These are phyloP conservation scores for Boeremia exigua DNA, from an alignment of 2,329 filamentous ascomycete species.

Conservation along the genomic window DNA sequence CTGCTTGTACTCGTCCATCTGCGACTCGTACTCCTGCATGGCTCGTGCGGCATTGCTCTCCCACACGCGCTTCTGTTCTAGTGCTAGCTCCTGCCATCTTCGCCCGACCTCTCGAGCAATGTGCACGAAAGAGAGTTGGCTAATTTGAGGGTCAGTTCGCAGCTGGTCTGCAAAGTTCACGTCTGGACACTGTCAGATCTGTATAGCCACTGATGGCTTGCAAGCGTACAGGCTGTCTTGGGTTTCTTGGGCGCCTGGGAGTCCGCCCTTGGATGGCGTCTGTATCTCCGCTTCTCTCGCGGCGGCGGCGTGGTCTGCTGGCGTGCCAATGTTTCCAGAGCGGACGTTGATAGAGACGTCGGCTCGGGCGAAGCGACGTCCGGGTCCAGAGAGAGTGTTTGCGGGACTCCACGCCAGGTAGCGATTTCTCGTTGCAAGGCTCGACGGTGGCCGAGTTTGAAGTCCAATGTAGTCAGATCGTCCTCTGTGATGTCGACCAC, in stretches of 20 bases:
- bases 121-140: conserved; percentile 46
- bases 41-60: conserved; percentile 47
- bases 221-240: conserved; percentile 47
- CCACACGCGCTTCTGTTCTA: conserved; percentile 47
- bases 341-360: conserved; percentile 36
- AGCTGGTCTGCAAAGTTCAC: conserved; percentile 52
- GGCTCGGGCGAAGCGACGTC: conserved; percentile 21
- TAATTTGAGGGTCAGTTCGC: conserved; percentile 44
- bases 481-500: conserved; percentile 51
- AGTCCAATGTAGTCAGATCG: conserved; percentile 44
- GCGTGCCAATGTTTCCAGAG: conserved; percentile 34
- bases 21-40: conserved; percentile 47
- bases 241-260: conserved; percentile 49
- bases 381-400: conserved; percentile 30
- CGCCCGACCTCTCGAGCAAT: conserved; percentile 49
- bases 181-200: conserved; percentile 26
- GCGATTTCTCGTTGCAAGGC: conserved; percentile 50
- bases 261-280: conserved; percentile 47
- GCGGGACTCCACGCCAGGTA: conserved; percentile 41
- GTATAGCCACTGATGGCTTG: background rate
- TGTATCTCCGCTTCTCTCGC: conserved; percentile 47
- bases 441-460: conserved; percentile 50
- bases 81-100: conserved; percentile 46
- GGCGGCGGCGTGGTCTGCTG: conserved; percentile 32
- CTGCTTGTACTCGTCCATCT: conserved; percentile 50